phyloP scores from a whole-genome alignment of 2,329 filamentous ascomycete genomes.

The Monilinia laxa region DNA sequence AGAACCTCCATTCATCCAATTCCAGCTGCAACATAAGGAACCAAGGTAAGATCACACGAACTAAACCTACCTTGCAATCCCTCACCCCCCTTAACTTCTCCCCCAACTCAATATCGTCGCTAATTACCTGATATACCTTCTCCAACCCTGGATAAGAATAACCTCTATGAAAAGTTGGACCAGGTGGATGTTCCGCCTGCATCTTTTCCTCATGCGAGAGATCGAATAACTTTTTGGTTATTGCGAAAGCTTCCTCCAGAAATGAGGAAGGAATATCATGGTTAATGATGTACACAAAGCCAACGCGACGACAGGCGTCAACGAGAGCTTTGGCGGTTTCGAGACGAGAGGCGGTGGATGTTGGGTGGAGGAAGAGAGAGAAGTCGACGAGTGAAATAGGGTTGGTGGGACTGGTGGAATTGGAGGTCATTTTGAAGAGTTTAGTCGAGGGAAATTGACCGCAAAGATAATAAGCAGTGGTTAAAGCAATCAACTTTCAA shows the following conservation, averaged over 20 bases:
- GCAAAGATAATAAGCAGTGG: neutral
- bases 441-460: neutral
- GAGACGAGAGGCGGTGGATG: conserved; percentile 35
- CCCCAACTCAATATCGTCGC: conserved; percentile 44
- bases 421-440: neutral
- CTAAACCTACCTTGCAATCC: conserved; percentile 50
- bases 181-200: conserved; percentile 50
- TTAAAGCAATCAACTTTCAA: too few species aligned
- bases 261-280: conserved; percentile 45
- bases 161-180: conserved; percentile 52
- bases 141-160: conserved; percentile 56
- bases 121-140: conserved; percentile 51
- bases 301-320: conserved; percentile 46
- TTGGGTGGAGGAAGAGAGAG: conserved; percentile 25
- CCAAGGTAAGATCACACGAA: neutral
- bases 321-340: conserved; percentile 44
- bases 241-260: conserved; percentile 47
- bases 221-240: conserved; percentile 47
- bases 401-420: neutral
- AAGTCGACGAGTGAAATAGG: conserved; percentile 35
- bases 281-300: conserved; percentile 50
- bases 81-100: conserved; percentile 46
- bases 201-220: conserved; percentile 48
- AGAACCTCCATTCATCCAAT: neutral
- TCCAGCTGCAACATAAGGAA: neutral